These are phyloP conservation scores for Arachnomyces sp. DNA, from an alignment of 2,329 filamentous ascomycete genomes.

Conservation along the genomic window DNA sequence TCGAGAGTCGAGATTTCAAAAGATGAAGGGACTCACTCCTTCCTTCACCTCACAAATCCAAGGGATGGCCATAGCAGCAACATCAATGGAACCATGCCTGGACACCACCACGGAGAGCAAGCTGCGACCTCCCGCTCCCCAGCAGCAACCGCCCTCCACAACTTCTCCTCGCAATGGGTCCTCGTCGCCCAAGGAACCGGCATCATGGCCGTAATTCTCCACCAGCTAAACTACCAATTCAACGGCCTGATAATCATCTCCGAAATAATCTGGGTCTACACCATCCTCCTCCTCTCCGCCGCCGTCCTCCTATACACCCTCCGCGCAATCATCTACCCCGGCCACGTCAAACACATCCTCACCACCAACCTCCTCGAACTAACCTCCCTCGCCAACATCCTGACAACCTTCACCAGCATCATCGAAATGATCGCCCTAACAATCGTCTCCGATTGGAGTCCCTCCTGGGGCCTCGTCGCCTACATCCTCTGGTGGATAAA, in stretches of 20 bases:
- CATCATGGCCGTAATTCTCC: conserved; percentile 29
- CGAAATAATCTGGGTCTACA: conserved; percentile 33
- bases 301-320: conserved; percentile 25
- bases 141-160: conserved; percentile 18
- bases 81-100: no score
- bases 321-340: conserved; percentile 25
- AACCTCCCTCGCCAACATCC: conserved; percentile 32
- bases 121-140: conserved; percentile 1
- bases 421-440: conserved; percentile 53
- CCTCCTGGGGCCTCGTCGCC: conserved; percentile 21
- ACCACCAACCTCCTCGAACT: conserved; percentile 26
- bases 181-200: conserved; percentile 33
- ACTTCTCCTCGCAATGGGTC: conserved; percentile 32
- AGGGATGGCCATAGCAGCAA: no score
- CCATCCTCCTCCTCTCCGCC: conserved; percentile 25
- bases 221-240: conserved; percentile 36
- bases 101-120: no score
- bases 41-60: no score
- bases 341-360: conserved; percentile 23
- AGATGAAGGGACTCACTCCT: no score
- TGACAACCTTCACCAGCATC: conserved; percentile 29
- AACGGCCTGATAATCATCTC: conserved; percentile 28
- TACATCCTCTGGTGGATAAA: conserved; percentile 38
- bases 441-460: conserved; percentile 22
- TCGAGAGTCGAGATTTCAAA: no score